Evolutionary conservation across 208 protist species (phyloP).

Genomic region (Leishmania lainsoni): DNA sequence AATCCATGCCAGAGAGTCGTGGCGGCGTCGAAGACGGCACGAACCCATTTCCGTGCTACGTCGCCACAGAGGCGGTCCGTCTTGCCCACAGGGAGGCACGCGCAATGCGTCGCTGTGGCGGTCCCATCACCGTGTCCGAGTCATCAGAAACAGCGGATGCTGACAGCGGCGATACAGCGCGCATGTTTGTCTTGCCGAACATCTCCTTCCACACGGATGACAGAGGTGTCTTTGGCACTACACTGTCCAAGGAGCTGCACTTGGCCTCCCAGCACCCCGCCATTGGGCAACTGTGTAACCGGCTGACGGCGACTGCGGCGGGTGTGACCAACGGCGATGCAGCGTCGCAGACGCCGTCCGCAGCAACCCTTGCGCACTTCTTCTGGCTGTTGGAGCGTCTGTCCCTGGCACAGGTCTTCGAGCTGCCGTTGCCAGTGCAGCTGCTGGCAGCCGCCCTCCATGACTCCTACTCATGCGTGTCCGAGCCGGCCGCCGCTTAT

Average conservation of each 20-base stretch:
- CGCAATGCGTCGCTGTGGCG: not conserved
- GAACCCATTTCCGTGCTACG: slow-evolving; percentile 1
- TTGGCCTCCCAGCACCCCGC: slow-evolving; percentile 50
- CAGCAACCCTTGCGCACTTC: slow-evolving; percentile 12
- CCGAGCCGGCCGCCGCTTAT: not conserved
- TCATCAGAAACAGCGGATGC: not conserved
- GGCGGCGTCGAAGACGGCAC: not conserved
- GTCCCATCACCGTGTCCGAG: not conserved
- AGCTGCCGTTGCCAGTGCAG: slow-evolving; percentile 56
- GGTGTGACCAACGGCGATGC: not conserved
- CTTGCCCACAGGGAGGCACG: slow-evolving; percentile 3
- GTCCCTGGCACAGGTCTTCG: slow-evolving; percentile 55
- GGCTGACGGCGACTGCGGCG: not conserved
- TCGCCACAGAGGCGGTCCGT: slow-evolving; percentile 6
- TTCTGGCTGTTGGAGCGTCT: slow-evolving; percentile 59
- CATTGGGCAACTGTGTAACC: slow-evolving; percentile 10
- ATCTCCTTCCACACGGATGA: slow-evolving; percentile 86
- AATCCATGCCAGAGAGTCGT: slow-evolving; percentile 16
- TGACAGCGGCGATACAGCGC: not conserved
- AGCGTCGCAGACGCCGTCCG: slow-evolving; percentile 1
- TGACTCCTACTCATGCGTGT: not conserved
- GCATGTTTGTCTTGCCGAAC: slow-evolving; percentile 39
- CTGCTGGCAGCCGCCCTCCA: slow-evolving; percentile 22
- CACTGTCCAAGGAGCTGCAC: slow-evolving; percentile 58
- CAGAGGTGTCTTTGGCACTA: slow-evolving; percentile 81